phyloP scores from a whole-genome alignment of 371 early-diverging fungal species.

The Lichtheimia ornata region DNA sequence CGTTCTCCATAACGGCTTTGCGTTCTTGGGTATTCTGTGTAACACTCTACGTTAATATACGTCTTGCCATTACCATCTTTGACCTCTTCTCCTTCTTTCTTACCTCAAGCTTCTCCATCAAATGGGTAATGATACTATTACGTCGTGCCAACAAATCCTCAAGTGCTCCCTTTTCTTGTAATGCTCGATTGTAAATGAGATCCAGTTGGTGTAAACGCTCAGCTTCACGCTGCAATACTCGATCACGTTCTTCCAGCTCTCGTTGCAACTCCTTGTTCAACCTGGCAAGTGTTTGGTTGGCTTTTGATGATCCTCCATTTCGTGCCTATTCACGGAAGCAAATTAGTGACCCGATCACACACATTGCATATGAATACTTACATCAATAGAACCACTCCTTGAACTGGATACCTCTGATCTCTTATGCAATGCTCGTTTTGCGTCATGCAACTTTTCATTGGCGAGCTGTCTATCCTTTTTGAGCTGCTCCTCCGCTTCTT shows the following conservation, averaged over 20 bases:
- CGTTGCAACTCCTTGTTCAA: slow-evolving; percentile 29
- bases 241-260: slow-evolving; percentile 28
- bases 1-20: slow-evolving; percentile 39
- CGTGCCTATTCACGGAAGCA: slow-evolving; percentile 14
- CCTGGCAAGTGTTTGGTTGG: slow-evolving; percentile 17
- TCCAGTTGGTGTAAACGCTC: slow-evolving; percentile 15
- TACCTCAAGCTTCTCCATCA: slow-evolving; percentile 18
- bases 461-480: slow-evolving; percentile 24
- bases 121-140: slow-evolving; percentile 19
- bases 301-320: slow-evolving; percentile 15
- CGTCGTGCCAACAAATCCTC: slow-evolving; percentile 17
- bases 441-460: slow-evolving; percentile 24
- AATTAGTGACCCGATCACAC: slow-evolving; percentile 10
- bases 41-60: background rate
- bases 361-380: background rate
- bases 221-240: slow-evolving; percentile 10
- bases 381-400: slow-evolving; percentile 13
- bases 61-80: slow-evolving; percentile 8
- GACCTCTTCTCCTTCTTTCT: slow-evolving; percentile 15
- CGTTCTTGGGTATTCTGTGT: slow-evolving; percentile 34
- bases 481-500: slow-evolving; percentile 21
- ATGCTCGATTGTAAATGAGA: background rate
- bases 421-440: slow-evolving; percentile 25
- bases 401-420: slow-evolving; percentile 20
- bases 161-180: slow-evolving; percentile 8